These are phyloP conservation scores for Cordyceps tenuipes DNA, from an alignment of 2,329 filamentous ascomycete species.

Conservation along the genomic window DNA sequence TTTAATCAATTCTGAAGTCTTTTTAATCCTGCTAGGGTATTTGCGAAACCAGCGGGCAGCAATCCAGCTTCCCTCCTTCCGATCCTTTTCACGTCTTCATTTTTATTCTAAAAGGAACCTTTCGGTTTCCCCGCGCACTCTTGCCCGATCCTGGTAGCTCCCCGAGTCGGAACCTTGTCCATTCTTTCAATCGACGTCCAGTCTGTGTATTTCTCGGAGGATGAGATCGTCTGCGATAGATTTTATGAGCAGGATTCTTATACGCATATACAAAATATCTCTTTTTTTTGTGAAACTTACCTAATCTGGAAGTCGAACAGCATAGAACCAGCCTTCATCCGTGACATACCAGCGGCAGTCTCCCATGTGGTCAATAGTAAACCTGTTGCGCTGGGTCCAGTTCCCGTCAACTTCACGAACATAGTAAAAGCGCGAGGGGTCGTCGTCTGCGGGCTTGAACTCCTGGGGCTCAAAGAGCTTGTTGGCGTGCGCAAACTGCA, in stretches of 20 bases:
- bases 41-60: neutral
- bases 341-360: constrained; percentile 52
- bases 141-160: neutral
- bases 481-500: constrained; percentile 41
- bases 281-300: neutral
- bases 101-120: neutral
- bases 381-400: constrained; percentile 51
- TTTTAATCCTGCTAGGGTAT: neutral
- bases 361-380: constrained; percentile 51
- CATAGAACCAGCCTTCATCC: constrained; percentile 52
- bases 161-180: neutral
- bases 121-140: neutral
- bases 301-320: constrained; percentile 41
- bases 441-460: constrained; percentile 53
- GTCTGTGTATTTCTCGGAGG: neutral
- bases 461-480: constrained; percentile 50
- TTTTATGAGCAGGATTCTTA: neutral
- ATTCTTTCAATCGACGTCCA: neutral
- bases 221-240: neutral
- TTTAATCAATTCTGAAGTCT: neutral
- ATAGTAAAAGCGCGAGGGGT: constrained; percentile 53
- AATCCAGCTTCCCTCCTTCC: neutral
- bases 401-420: constrained; percentile 52
- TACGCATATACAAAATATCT: neutral
- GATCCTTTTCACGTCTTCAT: neutral